Evolutionary conservation across 2,329 filamentous ascomycete species (phyloP), one percentile per base, ranked within the genome.

Genomic region (Penicillium rolfsii): DNA sequence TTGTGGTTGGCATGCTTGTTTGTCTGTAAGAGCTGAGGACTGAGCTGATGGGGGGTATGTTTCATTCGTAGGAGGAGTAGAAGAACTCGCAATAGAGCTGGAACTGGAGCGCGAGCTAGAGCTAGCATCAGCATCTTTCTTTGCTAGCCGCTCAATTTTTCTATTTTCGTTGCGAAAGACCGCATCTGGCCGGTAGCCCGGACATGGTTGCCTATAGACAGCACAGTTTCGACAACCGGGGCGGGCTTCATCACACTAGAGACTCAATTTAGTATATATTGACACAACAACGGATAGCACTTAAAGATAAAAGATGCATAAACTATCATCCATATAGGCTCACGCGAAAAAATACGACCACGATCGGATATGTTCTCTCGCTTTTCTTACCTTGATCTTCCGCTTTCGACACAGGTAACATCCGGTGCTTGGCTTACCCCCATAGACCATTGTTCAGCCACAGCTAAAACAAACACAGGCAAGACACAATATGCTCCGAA

Each of bases 371-470:
- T 33, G 41, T 55, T 49, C 58, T 66, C n/a, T 43, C 40, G 19
- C 19, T 22, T 11, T 24, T 43, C 68, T 63, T 71, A 77, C 75
- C 74, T 76, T 77, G 60, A 77, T 75, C 64, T 77, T 77, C 58
- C 75, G 70, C 57, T 73, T 76, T 60, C 74, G 75, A 68, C 75
- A 77, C 57, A 77, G 63, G 67, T 75, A 68, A 70, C 75, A 77
- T 66, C 75, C 75, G 40, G 73, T 76, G 64, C 75, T 77, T 46
- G 74, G 74, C 57, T 73, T 77, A 12, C 75, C 75, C 48, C 72
- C 73, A 70, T 79, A 79, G 52, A 79, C 77, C 77, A 79, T 79
- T 40, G 43, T 70, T 66, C 56, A 64, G 16, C 48, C 56, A 35
- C 43, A 8, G 26, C 24, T 24, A 52, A 26, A 26, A 38, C 48